Percentiles rank a stretch among this genome's conserved stretches.
These are phyloP conservation scores for Penicillium verrucosum DNA, from an alignment of 2,329 filamentous ascomycete species.

Conservation along the genomic window DNA sequence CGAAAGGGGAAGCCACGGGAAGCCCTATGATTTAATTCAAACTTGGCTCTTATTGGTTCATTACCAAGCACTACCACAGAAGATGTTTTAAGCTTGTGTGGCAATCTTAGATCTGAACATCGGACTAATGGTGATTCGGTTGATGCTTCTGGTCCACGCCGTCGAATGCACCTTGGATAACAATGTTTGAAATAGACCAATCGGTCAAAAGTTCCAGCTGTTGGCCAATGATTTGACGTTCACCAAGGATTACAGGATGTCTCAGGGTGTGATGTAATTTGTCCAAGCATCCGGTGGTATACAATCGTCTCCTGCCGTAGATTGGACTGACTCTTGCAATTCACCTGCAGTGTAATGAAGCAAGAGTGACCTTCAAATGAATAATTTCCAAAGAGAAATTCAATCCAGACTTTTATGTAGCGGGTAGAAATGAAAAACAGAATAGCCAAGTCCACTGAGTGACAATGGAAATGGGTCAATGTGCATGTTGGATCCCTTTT, in stretches of 20 bases:
- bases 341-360: neutral
- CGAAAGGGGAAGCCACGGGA: neutral
- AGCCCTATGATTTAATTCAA: constrained; percentile 1
- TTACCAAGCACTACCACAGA: constrained; percentile 5
- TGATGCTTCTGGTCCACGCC: neutral
- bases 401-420: neutral
- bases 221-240: neutral
- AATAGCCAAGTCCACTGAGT: neutral
- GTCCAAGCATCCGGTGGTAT: constrained; percentile 1
- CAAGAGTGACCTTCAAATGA: neutral
- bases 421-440: neutral
- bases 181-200: neutral
- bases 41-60: constrained; percentile 11
- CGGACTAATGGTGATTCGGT: neutral
- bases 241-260: neutral
- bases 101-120: neutral
- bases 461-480: constrained; percentile 17
- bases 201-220: neutral
- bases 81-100: neutral
- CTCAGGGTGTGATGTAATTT: neutral
- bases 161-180: neutral
- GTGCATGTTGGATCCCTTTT: constrained; percentile 26
- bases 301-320: constrained; percentile 4
- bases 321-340: neutral
- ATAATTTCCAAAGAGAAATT: neutral